Base-by-base conservation (phyloP, 495 filamentous ascomycete species). In the Penicillium simplicissimum region DNA sequence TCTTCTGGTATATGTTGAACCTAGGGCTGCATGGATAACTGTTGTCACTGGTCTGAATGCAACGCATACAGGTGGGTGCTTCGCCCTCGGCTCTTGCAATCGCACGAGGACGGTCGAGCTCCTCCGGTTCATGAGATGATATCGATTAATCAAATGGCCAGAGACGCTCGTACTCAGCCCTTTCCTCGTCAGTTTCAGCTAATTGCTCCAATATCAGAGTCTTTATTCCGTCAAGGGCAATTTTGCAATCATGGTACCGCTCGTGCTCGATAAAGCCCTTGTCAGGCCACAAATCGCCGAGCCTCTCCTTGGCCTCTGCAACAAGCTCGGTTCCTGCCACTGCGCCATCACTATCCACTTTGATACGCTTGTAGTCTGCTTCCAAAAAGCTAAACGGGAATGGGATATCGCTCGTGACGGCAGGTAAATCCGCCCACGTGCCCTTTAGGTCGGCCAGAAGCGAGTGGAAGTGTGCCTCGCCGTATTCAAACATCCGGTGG, bases 401-500 rank as follows among this genome's bases (percentile, higher is more conserved):
- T 33, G 25, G 25, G 4, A 42, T 56, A 7, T 51, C 47, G 10
- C 23, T 33, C 4, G 4, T 51, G 23, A 51, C 47, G 3, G 47
- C 23, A 8, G 47, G 47, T n/a, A 51, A n/a, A 4, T 51, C 47
- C 8, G 23, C 23, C 28, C 71, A 77, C 23, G 63, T 70, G 28
- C 71, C 65, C 49, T 74, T 64, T 58, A 75, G 57, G 59, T 75
- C 69, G 40, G 67, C 67, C 19, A 73, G 33, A 58, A 70, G 69
- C 8, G 69, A 73, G 61, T 67, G 72, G 55, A 72, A 76, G 36
- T 72, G 70, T 40, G 72, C 67, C 60, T 76, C 72, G 52, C 72
- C 71, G 58, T 75, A 75, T 58, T 75, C 67, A 9, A 75, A 74
- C 62, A 71, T 72, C n/a, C 71, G 67, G 38, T 68, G 69, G 23